A percentile compares a stretch with the other conserved stretches of the same genome.
Evolutionary conservation across 495 filamentous ascomycete genomes (phyloP).

Genomic region (Xanthoparmelia taractica): DNA sequence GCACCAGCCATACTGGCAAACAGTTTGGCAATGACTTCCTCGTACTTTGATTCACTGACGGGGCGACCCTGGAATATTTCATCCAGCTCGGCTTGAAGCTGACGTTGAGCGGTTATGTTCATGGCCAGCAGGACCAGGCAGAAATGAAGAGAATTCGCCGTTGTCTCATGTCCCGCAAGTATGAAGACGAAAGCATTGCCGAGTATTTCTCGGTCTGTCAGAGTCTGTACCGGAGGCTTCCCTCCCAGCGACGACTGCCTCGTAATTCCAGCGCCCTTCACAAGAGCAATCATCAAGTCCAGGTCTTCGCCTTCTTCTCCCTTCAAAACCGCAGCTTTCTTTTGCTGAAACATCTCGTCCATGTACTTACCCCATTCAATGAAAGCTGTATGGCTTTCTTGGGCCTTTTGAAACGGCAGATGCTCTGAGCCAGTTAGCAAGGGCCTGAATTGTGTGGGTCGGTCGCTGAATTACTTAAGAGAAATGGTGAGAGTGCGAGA

Average conservation of each 20-base stretch:
- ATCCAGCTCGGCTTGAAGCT: slow-evolving; percentile 58
- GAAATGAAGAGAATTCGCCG: slow-evolving; percentile 59
- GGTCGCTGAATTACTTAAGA: slow-evolving; percentile 32
- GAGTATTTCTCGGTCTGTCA: slow-evolving; percentile 53
- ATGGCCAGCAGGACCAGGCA: slow-evolving; percentile 54
- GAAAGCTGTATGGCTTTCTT: slow-evolving; percentile 41
- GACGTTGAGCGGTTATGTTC: slow-evolving; percentile 47
- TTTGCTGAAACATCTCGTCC: slow-evolving; percentile 51
- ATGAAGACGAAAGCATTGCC: slow-evolving; percentile 66
- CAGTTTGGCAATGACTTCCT: slow-evolving; percentile 46
- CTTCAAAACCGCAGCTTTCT: slow-evolving; percentile 42
- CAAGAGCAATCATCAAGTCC: slow-evolving; percentile 57
- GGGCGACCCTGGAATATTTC: slow-evolving; percentile 43
- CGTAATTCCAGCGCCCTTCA: slow-evolving; percentile 34
- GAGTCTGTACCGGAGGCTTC: slow-evolving; percentile 26
- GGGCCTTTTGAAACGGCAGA: slow-evolving; percentile 45
- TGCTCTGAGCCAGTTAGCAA: slow-evolving; percentile 24
- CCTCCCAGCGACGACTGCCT: slow-evolving; percentile 19
- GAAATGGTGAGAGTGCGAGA: slow-evolving; percentile 41
- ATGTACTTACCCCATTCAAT: slow-evolving; percentile 58
- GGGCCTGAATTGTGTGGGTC: neutral
- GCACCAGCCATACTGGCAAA: slow-evolving; percentile 60
- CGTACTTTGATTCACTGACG: slow-evolving; percentile 52
- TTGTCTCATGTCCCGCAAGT: slow-evolving; percentile 66
- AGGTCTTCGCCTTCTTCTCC: slow-evolving; percentile 45